Conservation (phyloP, 331 rosid species). For the Rhamnella rubrinervis region DNA sequence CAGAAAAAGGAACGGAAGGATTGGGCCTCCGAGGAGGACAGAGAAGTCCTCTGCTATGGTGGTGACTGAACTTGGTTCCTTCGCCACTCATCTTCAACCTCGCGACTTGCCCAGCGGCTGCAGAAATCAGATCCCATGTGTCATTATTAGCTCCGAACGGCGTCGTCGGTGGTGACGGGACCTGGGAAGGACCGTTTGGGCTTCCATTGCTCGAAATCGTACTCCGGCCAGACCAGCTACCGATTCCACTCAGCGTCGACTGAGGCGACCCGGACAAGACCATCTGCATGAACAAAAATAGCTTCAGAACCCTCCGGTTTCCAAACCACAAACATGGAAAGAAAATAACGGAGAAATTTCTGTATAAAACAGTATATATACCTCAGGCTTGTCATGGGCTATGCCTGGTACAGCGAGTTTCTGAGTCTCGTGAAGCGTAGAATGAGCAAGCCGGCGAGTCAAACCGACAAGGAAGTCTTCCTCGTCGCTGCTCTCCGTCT, state of each 20-base stretch:
- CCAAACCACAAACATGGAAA: background rate
- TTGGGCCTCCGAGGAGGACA: conserved; percentile 16
- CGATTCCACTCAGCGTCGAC: conserved; percentile 71
- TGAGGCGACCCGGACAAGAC: conserved; percentile 63
- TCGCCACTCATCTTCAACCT: conserved; percentile 50
- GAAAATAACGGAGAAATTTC: too few species aligned
- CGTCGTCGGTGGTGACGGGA: conserved; percentile 70
- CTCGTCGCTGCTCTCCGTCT: conserved; percentile 64
- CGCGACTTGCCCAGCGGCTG: conserved; percentile 76
- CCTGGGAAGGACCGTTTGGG: conserved; percentile 58
- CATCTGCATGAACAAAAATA: conserved; percentile 20
- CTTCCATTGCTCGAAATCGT: conserved; percentile 54
- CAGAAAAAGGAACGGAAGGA: background rate
- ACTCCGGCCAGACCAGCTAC: conserved; percentile 60
- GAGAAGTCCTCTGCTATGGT: conserved; percentile 24
- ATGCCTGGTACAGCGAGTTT: conserved; percentile 36
- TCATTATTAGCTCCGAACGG: conserved; percentile 48
- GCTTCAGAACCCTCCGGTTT: background rate
- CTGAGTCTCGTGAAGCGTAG: conserved; percentile 43
- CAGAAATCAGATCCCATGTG: conserved; percentile 68
- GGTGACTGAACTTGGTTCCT: conserved; percentile 10
- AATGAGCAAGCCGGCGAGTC: conserved; percentile 59
- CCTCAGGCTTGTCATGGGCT: conserved; percentile 46
- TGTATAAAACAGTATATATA: background rate
- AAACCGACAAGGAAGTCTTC: conserved; percentile 60